phyloP scores from a whole-genome alignment of 208 protist species.

The Wallacemonas sp. region DNA sequence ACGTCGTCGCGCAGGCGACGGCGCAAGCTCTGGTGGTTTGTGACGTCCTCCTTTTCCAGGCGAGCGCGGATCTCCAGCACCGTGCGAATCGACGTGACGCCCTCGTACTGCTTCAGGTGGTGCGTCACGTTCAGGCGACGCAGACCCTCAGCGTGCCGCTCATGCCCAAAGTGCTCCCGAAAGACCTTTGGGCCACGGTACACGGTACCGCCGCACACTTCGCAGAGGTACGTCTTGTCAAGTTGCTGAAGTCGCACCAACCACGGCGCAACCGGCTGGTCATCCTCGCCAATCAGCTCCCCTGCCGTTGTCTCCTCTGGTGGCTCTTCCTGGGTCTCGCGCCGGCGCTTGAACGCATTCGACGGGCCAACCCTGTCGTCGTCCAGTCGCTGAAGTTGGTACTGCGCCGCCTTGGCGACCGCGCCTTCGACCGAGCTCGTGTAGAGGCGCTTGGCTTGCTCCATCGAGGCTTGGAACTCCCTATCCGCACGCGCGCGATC shows the following conservation, averaged over 20 bases:
- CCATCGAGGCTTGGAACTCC: slow-evolving; percentile 71
- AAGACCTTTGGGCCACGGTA: slow-evolving; percentile 88
- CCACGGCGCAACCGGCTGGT: slow-evolving; percentile 79
- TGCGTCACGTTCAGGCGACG: slow-evolving; percentile 71
- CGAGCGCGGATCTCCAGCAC: slow-evolving; percentile 79
- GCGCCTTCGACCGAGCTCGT: slow-evolving; percentile 71
- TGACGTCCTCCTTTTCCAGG: slow-evolving; percentile 21
- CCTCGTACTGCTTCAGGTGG: slow-evolving; percentile 72
- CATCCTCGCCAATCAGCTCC: slow-evolving; percentile 76
- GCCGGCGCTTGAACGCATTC: not conserved
- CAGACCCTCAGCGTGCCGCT: slow-evolving; percentile 82
- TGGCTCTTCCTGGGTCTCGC: slow-evolving; percentile 15
- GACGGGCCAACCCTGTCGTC: slow-evolving; percentile 8
- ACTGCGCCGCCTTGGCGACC: slow-evolving; percentile 69
- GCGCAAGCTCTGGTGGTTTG: slow-evolving; percentile 32
- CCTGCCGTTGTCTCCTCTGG: slow-evolving; percentile 24
- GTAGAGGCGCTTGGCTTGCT: slow-evolving; percentile 44
- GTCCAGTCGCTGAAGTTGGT: slow-evolving; percentile 38
- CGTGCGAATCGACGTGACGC: slow-evolving; percentile 69
- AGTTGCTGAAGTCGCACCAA: slow-evolving; percentile 82
- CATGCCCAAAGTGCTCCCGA: slow-evolving; percentile 81
- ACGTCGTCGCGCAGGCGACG: slow-evolving; percentile 69
- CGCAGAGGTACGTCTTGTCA: slow-evolving; percentile 78
- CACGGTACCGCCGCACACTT: slow-evolving; percentile 86
- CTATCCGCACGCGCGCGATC: slow-evolving; percentile 55